phyloP scores from a whole-genome alignment of 768 basidiomycete genomes.

The Panellus pusillus region DNA sequence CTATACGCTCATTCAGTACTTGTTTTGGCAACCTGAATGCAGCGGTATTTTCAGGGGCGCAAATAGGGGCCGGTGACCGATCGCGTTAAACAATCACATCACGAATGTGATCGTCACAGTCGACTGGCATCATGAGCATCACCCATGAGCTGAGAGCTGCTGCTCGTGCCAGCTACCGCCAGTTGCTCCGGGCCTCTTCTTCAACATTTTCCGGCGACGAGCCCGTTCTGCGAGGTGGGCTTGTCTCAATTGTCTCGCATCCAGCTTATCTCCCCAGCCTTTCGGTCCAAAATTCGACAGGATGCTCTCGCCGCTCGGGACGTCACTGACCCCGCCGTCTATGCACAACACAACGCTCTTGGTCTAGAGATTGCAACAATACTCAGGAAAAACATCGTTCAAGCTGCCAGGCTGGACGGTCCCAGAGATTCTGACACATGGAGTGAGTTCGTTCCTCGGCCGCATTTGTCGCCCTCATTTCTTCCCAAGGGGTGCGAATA shows the following conservation, averaged over 20 bases:
- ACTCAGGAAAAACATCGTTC: slow-evolving; percentile 82
- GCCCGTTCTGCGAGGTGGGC: slow-evolving; percentile 51
- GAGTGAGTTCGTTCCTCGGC: slow-evolving; percentile 42
- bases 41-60: too few species aligned
- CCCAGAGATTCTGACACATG: slow-evolving; percentile 44
- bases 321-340: slow-evolving; percentile 45
- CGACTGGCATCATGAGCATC: too few species aligned
- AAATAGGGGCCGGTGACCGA: background rate
- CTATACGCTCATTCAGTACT: too few species aligned
- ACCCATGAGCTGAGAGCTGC: slow-evolving; percentile 58
- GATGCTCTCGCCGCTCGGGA: slow-evolving; percentile 48
- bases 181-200: slow-evolving; percentile 64
- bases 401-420: slow-evolving; percentile 55
- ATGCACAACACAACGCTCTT: slow-evolving; percentile 55
- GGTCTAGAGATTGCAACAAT: slow-evolving; percentile 73
- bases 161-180: slow-evolving; percentile 74
- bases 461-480: background rate
- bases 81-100: slow-evolving; percentile 1
- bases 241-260: background rate
- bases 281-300: slow-evolving; percentile 63
- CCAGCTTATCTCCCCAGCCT: slow-evolving; percentile 48
- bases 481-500: slow-evolving; percentile 62
- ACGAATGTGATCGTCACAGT: too few species aligned
- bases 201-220: slow-evolving; percentile 69
- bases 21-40: too few species aligned